These are phyloP conservation scores for Porpolomopsis calyptriformis DNA, from an alignment of 768 basidiomycete species.

Conservation along the genomic window DNA sequence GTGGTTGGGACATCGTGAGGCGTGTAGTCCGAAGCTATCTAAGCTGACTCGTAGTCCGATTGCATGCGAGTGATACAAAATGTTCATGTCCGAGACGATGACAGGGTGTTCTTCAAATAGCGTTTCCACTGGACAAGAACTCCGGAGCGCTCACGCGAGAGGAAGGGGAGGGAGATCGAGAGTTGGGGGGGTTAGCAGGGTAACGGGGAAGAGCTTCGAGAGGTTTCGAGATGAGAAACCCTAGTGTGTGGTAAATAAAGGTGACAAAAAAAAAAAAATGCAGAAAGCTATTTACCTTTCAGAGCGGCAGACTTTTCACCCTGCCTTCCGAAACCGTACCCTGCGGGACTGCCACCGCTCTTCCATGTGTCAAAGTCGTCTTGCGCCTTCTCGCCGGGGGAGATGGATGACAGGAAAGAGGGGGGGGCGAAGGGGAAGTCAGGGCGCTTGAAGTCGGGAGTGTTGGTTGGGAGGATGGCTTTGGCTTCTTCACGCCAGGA, in stretches of 20 bases:
- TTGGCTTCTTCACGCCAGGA: slow-evolving; percentile 51
- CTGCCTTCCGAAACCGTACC: slow-evolving; percentile 72
- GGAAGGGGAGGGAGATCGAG: slow-evolving; percentile 2
- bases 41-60: too few relatives aligned
- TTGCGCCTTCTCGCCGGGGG: slow-evolving; percentile 17
- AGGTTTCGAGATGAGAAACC: slow-evolving; percentile 51
- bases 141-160: slow-evolving; percentile 10
- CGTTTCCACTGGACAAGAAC: slow-evolving; percentile 27
- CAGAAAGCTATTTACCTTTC: slow-evolving; percentile 37
- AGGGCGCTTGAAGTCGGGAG: slow-evolving; percentile 26
- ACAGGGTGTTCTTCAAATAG: slow-evolving; percentile 15
- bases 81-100: too few relatives aligned
- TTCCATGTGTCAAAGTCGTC: slow-evolving; percentile 9
- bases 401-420: slow-evolving; percentile 28
- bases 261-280: slow-evolving; percentile 1
- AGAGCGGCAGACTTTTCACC: slow-evolving; percentile 63
- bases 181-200: slow-evolving; percentile 25
- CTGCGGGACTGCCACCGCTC: slow-evolving; percentile 22
- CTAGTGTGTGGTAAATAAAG: slow-evolving; percentile 15
- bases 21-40: too few relatives aligned
- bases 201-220: slow-evolving; percentile 54
- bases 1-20: too few relatives aligned
- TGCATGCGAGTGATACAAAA: too few relatives aligned
- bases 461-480: slow-evolving; percentile 39
- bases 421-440: slow-evolving; percentile 24